Base-by-base conservation (phyloP, 2,329 filamentous ascomycete genomes). In the Helotiales sp. region DNA sequence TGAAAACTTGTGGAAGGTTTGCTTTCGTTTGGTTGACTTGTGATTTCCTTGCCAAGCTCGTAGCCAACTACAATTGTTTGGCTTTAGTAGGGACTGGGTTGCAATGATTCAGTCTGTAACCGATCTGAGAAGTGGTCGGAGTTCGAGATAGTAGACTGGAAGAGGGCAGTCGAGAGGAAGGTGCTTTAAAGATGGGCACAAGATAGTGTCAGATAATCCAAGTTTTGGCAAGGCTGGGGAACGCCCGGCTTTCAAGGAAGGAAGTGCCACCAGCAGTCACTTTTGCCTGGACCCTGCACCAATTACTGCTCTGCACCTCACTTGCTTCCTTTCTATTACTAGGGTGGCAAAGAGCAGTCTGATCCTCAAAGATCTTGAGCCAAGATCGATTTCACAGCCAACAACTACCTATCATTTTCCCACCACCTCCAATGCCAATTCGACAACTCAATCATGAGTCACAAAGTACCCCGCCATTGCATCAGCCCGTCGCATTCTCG, bases 371-470 rank as follows among this genome's bases (percentile, higher is more conserved):
- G 17, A 42, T 42, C 38, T 42, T 42, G 38, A 42, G 8, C 10
- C 12, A 5, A 25, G 36, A 40, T 17, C 40, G 12, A 19, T 44
- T 27, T 8, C 6, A 10, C 22, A 27, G 3, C 10, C 40, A 5
- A 15, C n/a, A 58, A 42, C 25, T 27, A 29, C 55, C 44, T 38
- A 58, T 54, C 15, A 34, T 34, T 54, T 34, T 33, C 30, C 51
- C 8, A 36, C 30, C 36, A 17, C 9, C 24, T 27, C 24, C 30
- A 38, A 47, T 46, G 38, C 24, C 27, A n/a, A n/a, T 17, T 27
- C 34, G 29, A 27, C 29, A 34, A n/a, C 51, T 63, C 55, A 65
- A 54, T 58, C 57, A 60, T 60, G 55, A 58, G 24, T 57, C 56
- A 58, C 40, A 50, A 19, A 7, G 22, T 51, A 29, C 58, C 54